Evolutionary conservation across 1,139 yeast genomes (phyloP), one percentile per base, ranked within the genome.

Genomic region (Debaryomyces coudertii): DNA sequence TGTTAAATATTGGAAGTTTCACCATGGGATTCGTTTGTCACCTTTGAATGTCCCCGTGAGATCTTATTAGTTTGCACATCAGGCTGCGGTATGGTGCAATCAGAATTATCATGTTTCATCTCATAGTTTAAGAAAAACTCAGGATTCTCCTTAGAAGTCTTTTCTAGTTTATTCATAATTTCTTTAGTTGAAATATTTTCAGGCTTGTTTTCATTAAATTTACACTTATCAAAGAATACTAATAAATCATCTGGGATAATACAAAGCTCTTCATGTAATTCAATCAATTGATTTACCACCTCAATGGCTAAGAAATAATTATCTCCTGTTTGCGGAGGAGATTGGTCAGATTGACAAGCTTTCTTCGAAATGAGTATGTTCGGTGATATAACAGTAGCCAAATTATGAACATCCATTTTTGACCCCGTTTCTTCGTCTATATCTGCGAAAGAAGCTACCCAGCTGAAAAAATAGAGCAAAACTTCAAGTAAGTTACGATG

Each of bases 361-460:
- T 74, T 76, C 53, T 73, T 68, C 7, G 81, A 63, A 55, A 86
- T 86, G 34, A 95, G 72, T 40, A 95, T 83, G 57, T 93, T 95
- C 1, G 99, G 99, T 0, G 98, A 88, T 44, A 95, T 79, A 4
- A 95, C 99, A 0, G 99, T 93, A 1, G 99, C 96, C 51, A 95
- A 75, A 63, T 95, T 95, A 62, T 92, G 96, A 29, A 87, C 81
- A 62, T 93, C 98, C 99, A 95, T 95, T 69, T 92, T 93, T 6
- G 97, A 90, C 0, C 99, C 99, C 22, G 81, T 80, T 54, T 85
- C 89, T 57, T 87, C 90, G 57, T 87, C 95, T 50, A 87, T 81
- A 55, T 89, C 93, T 1, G 98, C 88, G 68, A 95, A 95, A 5
- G 98, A 89, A 0, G 98, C 92, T 1, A 92, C 95, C 98, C 99